Percentiles rank a stretch among this genome's conserved stretches.
These are phyloP conservation scores for Amanita rimosa DNA, from an alignment of 768 basidiomycete genomes.

Conservation along the genomic window DNA sequence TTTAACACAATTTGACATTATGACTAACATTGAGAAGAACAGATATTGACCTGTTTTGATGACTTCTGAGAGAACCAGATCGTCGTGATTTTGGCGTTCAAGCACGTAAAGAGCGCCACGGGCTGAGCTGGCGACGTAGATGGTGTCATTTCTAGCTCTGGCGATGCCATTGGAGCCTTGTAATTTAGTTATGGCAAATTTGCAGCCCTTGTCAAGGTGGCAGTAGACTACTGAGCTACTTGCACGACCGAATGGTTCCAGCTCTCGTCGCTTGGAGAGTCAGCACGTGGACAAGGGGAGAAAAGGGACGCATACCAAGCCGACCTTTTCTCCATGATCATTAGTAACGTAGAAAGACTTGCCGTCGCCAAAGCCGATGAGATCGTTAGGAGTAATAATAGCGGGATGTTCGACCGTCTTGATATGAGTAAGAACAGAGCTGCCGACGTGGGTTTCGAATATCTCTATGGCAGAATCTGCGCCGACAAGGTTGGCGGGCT, in stretches of 20 bases:
- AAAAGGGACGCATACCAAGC: constrained; percentile 29
- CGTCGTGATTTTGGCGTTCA: constrained; percentile 47
- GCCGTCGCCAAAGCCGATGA: constrained; percentile 56
- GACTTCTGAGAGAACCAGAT: constrained; percentile 39
- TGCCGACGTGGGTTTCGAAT: constrained; percentile 41
- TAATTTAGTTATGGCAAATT: constrained; percentile 40
- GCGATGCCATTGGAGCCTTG: constrained; percentile 53
- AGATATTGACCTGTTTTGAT: constrained; percentile 36
- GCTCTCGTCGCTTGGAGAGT: constrained; percentile 13
- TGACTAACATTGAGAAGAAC: too few species aligned
- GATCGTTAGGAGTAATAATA: constrained; percentile 58
- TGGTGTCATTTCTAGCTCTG: constrained; percentile 42
- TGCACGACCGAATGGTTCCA: constrained; percentile 23
- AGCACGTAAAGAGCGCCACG: constrained; percentile 38
- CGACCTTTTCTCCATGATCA: constrained; percentile 44
- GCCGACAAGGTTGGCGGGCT: constrained; percentile 32
- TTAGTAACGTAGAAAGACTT: constrained; percentile 63
- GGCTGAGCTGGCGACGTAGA: constrained; percentile 45
- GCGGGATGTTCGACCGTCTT: constrained; percentile 44
- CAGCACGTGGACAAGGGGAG: background rate
- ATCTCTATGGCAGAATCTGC: constrained; percentile 66
- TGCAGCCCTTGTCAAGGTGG: constrained; percentile 48
- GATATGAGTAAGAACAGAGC: constrained; percentile 35
- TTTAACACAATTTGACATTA: background rate
- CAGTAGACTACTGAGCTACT: constrained; percentile 54